Evolutionary conservation across 331 rosid species (phyloP).

Genomic region (Malus hybrid): DNA sequence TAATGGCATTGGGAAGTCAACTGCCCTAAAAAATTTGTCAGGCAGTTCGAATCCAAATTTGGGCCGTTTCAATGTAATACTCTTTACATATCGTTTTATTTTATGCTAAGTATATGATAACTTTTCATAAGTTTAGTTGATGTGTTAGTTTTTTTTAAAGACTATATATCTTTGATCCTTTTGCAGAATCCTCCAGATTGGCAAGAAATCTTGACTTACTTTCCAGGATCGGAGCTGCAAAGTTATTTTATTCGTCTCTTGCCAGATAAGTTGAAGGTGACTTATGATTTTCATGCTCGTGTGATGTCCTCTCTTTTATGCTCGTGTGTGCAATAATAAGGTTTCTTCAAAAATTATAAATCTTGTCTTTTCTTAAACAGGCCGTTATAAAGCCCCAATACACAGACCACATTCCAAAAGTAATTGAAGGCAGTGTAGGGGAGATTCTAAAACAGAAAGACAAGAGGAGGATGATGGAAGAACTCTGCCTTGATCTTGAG

Average conservation of each 20-base stretch:
- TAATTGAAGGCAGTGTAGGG: constrained; percentile 86
- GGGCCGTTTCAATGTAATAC: constrained; percentile 73
- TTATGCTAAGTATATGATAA: background rate
- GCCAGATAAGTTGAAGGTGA: constrained; percentile 80
- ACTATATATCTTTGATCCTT: background rate
- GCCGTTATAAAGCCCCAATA: constrained; percentile 91
- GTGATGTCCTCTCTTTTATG: too few relatives aligned
- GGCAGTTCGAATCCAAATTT: constrained; percentile 79
- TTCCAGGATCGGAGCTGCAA: constrained; percentile 90
- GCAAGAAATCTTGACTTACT: constrained; percentile 81
- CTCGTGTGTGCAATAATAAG: too few relatives aligned
- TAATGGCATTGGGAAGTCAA: constrained; percentile 92
- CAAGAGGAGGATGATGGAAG: constrained; percentile 52
- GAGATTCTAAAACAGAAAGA: constrained; percentile 81
- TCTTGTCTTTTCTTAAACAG: constrained; percentile 10
- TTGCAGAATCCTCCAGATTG: constrained; percentile 87
- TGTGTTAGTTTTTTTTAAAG: background rate
- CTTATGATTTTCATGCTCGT: background rate
- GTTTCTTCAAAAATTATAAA: too few relatives aligned
- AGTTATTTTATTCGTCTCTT: constrained; percentile 82
- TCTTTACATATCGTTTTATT: background rate
- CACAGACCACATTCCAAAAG: constrained; percentile 87
- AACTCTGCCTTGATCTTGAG: constrained; percentile 71
- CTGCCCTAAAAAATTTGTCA: constrained; percentile 89
- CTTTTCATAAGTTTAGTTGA: background rate